Percentiles rank a stretch among this genome's conserved stretches.
Evolutionary conservation across 2,329 filamentous ascomycete genomes (phyloP).

Genomic region (Piedraia hortae): DNA sequence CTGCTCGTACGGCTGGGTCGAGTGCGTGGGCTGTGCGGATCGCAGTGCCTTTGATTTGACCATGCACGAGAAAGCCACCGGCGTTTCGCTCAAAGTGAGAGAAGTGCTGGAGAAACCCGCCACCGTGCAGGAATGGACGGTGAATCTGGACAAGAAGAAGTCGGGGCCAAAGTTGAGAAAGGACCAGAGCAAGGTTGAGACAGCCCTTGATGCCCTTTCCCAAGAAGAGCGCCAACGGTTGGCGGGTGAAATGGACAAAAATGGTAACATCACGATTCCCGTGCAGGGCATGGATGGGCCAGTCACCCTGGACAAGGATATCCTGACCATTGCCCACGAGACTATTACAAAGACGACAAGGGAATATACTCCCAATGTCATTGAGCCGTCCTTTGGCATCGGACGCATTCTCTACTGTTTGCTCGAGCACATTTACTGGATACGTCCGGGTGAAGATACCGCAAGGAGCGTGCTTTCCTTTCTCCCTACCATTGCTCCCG

Average conservation of each 20-base stretch:
- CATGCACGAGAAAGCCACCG: slow-evolving; percentile 82
- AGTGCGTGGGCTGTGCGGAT: slow-evolving; percentile 92
- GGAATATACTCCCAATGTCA: slow-evolving; percentile 64
- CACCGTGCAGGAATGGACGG: slow-evolving; percentile 60
- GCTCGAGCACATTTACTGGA: slow-evolving; percentile 92
- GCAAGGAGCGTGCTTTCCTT: slow-evolving; percentile 61
- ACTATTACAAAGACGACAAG: slow-evolving; percentile 59
- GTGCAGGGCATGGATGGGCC: slow-evolving; percentile 45
- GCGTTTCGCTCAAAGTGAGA: slow-evolving; percentile 58
- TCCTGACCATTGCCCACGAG: slow-evolving; percentile 59
- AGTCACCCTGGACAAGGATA: slow-evolving; percentile 51
- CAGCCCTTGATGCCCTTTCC: slow-evolving; percentile 43
- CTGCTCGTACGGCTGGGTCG: slow-evolving; percentile 87
- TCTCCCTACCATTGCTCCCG: slow-evolving; percentile 58
- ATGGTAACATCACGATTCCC: slow-evolving; percentile 50
- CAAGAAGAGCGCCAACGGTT: slow-evolving; percentile 64
- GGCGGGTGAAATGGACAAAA: slow-evolving; percentile 41
- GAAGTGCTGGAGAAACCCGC: slow-evolving; percentile 55
- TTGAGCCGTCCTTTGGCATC: slow-evolving; percentile 94
- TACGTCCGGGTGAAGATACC: slow-evolving; percentile 54
- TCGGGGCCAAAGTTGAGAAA: slow-evolving; percentile 91
- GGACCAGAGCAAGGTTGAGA: slow-evolving; percentile 63
- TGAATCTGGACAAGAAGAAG: slow-evolving; percentile 81
- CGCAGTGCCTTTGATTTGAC: slow-evolving; percentile 81
- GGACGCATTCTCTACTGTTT: slow-evolving; percentile 80